A percentile compares a stretch with the other conserved stretches of the same genome.
phyloP scores from a whole-genome alignment of 805 yeast genomes.

The Metschnikowia shivogae region DNA sequence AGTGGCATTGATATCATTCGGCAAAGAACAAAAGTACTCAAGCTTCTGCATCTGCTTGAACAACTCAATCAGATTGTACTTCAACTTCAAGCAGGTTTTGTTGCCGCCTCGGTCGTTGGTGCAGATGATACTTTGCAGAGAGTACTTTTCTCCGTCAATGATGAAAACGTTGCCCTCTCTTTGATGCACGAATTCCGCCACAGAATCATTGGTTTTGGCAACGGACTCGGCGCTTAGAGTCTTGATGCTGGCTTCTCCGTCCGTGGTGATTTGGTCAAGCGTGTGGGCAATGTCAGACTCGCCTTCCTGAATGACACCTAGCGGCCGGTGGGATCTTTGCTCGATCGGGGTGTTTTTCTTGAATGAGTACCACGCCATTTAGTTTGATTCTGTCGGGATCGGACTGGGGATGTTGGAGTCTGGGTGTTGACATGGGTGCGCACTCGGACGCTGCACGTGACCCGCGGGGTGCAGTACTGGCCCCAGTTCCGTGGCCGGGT shows the following conservation, averaged over 20 bases:
- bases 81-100: constrained; percentile 45
- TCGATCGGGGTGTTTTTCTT: constrained; percentile 9
- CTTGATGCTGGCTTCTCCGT: constrained; percentile 11
- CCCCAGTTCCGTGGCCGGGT: too few species aligned
- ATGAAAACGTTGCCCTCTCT: constrained; percentile 34
- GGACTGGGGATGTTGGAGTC: too few species aligned
- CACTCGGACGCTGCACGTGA: too few species aligned
- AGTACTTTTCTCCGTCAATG: constrained; percentile 39
- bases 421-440: too few species aligned
- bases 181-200: constrained; percentile 27
- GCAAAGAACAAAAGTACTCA: constrained; percentile 48
- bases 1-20: constrained; percentile 46
- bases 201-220: constrained; percentile 19
- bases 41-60: constrained; percentile 47
- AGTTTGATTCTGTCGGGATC: too few species aligned
- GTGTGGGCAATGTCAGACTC: constrained; percentile 19
- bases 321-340: constrained; percentile 16
- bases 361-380: constrained; percentile 18
- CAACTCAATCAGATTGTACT: constrained; percentile 36
- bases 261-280: constrained; percentile 14
- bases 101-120: constrained; percentile 42
- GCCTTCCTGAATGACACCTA: constrained; percentile 9
- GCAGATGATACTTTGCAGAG: constrained; percentile 43
- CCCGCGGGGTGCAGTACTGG: too few species aligned
- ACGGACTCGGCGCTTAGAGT: constrained; percentile 8